These are phyloP conservation scores for bread wheat (Triticum aestivum) DNA, from an alignment of 176 grass and related monocot genomes.

Conservation along the genomic window IWGSC_CS_RefSeq_v2.1 NC_057800.1:515124697-515125196, in stretches of 20 bases:
- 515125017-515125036: slow-evolving; percentile 68
- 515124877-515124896: slow-evolving; percentile 90
- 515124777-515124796: slow-evolving; percentile 75
- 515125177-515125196: slow-evolving; percentile 68
- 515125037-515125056: slow-evolving; percentile 63
- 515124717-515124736: slow-evolving; percentile 79
- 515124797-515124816: slow-evolving; percentile 68
- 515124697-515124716: slow-evolving; percentile 76
- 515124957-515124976: slow-evolving; percentile 89
- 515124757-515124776: slow-evolving; percentile 85
- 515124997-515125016: slow-evolving; percentile 80
- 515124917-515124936: slow-evolving; percentile 75
- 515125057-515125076: slow-evolving; percentile 79
- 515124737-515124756: slow-evolving; percentile 81
- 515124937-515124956: slow-evolving; percentile 75
- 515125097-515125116: slow-evolving; percentile 75
- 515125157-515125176: slow-evolving; percentile 77
- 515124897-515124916: slow-evolving; percentile 77
- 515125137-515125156: slow-evolving; percentile 63
- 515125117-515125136: slow-evolving; percentile 92
- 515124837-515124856: slow-evolving; percentile 79
- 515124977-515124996: slow-evolving; percentile 71
- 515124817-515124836: slow-evolving; percentile 89
- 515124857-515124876: slow-evolving; percentile 63
- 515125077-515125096: slow-evolving; percentile 79